Base-by-base conservation (phyloP, 345 rosid species). In the Diplotaxis tenuifolia region DNA sequence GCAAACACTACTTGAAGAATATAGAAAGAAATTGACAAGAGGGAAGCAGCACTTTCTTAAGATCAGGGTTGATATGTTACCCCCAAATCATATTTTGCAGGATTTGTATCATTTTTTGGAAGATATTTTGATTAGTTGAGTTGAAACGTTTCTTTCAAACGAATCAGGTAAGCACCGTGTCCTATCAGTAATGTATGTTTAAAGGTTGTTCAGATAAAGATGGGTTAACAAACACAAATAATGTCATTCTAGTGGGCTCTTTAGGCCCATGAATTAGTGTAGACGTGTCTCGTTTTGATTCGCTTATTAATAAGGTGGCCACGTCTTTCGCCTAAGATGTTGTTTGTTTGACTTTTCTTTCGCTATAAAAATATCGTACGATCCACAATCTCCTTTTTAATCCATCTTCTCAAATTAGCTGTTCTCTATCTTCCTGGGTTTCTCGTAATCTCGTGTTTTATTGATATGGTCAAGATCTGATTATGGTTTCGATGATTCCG, bases 281-380 rank as follows among this genome's bases (percentile, higher is more conserved):
- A 50, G 21, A 75, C 73, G 78, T 75, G 68, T 60, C 18, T 0
- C 8, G 0, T 4, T 61, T 0, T 15, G 36, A 68, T 75, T 62
- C 49, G 78, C 12, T 0, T 8, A 9, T 0, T n/a, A 45, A 12
- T 4, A n/a, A 75, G 20, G 68, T 6, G 50, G 64, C 74, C 79
- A 75, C 79, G 79, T 68, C 58, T 68, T 40, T 42, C 40, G 71
- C 50, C 71, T 53, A 20, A 31, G 50, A 15, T 52, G 40, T 38
- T 53, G 25, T 38, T n/a, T 38, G 42, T 12, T 61, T 53, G 58
- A 68, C 79, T 21, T 53, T 68, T 61, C 72, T 31, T 67, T 45
- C 2, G 71, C 55, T n/a, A 56, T 53, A 73, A 54, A 63, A 3
- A n/a, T 40, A 6, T 8, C 4, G 31, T 45, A 19, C 9, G 58